Conservation (phyloP, 192 early-diverging fungal species). For the Funneliformis geosporum region DNA sequence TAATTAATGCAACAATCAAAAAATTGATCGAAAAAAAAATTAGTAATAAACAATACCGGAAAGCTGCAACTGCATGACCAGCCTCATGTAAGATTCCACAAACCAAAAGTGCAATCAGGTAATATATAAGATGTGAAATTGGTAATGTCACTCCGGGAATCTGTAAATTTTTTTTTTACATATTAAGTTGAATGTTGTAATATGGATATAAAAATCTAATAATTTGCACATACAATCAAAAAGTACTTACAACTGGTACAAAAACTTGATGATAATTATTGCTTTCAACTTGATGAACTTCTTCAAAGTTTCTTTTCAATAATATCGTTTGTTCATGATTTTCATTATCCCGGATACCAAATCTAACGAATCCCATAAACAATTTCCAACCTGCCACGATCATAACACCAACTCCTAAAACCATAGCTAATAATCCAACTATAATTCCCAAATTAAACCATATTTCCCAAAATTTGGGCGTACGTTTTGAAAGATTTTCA, state of each 20-base stretch:
- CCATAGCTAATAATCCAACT: constrained; percentile 51
- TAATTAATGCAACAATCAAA: too few relatives aligned
- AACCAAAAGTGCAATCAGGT: constrained; percentile 61
- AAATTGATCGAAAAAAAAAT: too few relatives aligned
- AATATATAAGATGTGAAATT: constrained; percentile 65
- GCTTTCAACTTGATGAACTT: constrained; percentile 30
- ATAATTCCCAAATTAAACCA: constrained; percentile 60
- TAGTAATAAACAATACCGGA: constrained; percentile 44
- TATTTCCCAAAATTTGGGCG: constrained; percentile 53
- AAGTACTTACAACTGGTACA: constrained; percentile 64
- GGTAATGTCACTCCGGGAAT: constrained; percentile 78
- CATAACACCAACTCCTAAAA: constrained; percentile 49
- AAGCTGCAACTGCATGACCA: constrained; percentile 75
- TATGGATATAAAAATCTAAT: not conserved
- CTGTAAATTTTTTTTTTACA: constrained; percentile 47
- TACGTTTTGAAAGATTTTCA: constrained; percentile 35
- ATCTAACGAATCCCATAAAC: constrained; percentile 20
- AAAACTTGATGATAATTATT: constrained; percentile 47
- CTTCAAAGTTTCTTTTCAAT: constrained; percentile 16
- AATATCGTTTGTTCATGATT: constrained; percentile 29
- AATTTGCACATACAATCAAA: not conserved
- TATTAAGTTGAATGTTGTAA: not conserved
- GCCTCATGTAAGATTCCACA: constrained; percentile 71
- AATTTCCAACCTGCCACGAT: constrained; percentile 48
- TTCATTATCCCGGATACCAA: constrained; percentile 16